Evolutionary conservation across 257 asterid genomes (phyloP), one percentile per base, ranked within the genome.

Genomic region (Nicotiana sylvestris): DNA sequence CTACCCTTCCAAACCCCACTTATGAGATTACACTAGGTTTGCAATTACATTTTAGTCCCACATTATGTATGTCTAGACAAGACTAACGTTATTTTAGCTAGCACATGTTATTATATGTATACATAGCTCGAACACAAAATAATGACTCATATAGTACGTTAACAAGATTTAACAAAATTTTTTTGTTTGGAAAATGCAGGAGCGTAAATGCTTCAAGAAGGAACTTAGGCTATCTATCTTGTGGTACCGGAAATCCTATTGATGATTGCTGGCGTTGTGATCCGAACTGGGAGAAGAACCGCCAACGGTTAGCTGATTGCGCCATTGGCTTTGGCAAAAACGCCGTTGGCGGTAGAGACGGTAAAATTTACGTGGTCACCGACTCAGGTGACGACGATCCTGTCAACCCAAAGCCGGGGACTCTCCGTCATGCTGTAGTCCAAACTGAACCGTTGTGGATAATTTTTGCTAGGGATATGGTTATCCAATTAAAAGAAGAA

Each of bases 261-360:
- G 98, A 94, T 56, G 97, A 93, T 2, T 94, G 98, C 80, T 94
- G 98, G 97, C 85, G 94, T 15, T 94, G 97, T 55, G 97, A 91
- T 55, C 81, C 92, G 12, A 82, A 91, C 6, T 94, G 98, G 98
- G 92, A 89, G 87, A 25, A 83, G 2, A 86, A 93, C 66, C 97
- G 98, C 1, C 90, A 92, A 78, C 87, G 85, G 70, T 33, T 92
- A 9, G 98, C 98, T 0, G 94, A 93, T 32, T 94, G 98, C 4
- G 95, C 94, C 0, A 92, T 90, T 0, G 98, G 98, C 21, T 93
- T 91, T 29, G 98, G 98, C 1, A 94, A 91, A 77, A 90, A 93
- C 1, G 97, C 98, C 2, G 18, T 90, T 2, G 98, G 98, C 0
- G 98, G 98, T 0, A 43, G 88, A 1, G 91, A 90, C 16, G 98